Evolutionary conservation across 306 rosid species (phyloP), one percentile per base, ranked within the genome.

Genomic region (Vigna unguiculata): DNA sequence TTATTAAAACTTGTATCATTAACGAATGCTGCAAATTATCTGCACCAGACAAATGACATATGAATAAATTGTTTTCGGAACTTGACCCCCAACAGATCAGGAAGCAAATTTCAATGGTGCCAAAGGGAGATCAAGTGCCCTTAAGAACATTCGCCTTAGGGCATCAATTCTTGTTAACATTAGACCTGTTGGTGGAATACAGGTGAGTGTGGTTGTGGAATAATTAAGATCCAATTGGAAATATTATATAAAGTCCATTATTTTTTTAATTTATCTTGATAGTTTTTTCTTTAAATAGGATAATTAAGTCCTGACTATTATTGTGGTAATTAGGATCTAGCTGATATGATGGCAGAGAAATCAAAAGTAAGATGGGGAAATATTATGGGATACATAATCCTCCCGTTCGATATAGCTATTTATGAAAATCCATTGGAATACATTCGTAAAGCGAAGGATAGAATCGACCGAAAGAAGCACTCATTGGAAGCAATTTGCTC

Each of bases 341-440:
- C 93, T 17, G 89, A 90, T 79, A 82, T 85, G 93, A 85, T 90
- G 90, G 86, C 80, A 3, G 83, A 88, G 80, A 85, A 83, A 22
- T 86, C 93, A 20, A 88, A 85, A 82, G 71, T 67, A 14, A 84
- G 58, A 77, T 92, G 93, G 93, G 97, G 91, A 22, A 92, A 92
- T 71, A 15, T 32, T 57, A 32, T 90, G 20, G 97, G 93, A 20
- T 84, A 81, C 47, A 9, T 84, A 13, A 51, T 88, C 14, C 76
- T 85, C 12, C 91, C 93, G 5, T 78, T 90, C 61, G 24, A 47
- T 51, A 81, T 87, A 51, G 82, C 77, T 34, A 58, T 85, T 36
- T 81, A 78, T 41, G 84, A 86, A 1, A 76, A 88, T 53, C 97
- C 90, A 34, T 75, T 90, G 78, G 80, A 84, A 43, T 82, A 90